Conservation (phyloP, 176 grass and related monocot species). For the Aegilops speltoides region DNA sequence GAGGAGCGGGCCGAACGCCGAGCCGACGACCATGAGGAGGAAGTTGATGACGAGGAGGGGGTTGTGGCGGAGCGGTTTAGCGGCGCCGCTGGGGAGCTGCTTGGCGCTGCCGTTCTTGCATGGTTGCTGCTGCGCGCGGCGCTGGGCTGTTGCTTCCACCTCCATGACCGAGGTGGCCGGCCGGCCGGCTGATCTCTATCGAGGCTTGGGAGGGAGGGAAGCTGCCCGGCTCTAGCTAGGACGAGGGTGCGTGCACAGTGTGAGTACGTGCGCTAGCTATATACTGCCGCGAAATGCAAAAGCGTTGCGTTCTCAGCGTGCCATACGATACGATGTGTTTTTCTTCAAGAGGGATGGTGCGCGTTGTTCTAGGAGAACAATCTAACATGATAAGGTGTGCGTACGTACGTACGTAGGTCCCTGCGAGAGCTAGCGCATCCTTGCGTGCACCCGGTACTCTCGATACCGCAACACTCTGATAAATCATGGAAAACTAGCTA, state of each 20-base stretch:
- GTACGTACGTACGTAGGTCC: too few species aligned
- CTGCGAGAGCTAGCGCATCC: too few species aligned
- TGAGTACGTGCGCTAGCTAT: neutral
- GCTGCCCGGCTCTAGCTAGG: neutral
- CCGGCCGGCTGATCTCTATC: neutral
- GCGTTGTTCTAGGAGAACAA: too few species aligned
- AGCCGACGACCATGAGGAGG: slow-evolving; percentile 56
- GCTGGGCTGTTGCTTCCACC: slow-evolving; percentile 36
- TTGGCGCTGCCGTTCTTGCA: neutral
- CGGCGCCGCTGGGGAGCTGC: neutral
- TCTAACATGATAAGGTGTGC: too few species aligned
- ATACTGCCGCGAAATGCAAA: too few species aligned
- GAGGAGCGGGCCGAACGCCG: slow-evolving; percentile 49
- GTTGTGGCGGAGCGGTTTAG: slow-evolving; percentile 18
- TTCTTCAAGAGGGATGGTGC: too few species aligned
- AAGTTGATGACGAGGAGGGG: slow-evolving; percentile 53
- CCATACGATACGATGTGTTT: too few species aligned
- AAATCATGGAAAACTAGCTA: too few species aligned
- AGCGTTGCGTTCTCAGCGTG: too few species aligned
- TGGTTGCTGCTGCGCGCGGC: slow-evolving; percentile 20
- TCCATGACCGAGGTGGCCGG: slow-evolving; percentile 34
- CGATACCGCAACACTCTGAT: too few species aligned
- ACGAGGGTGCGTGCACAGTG: neutral
- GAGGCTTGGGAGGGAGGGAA: neutral
- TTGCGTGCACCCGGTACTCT: too few species aligned